Percentiles rank a stretch among this genome's conserved stretches.
These are phyloP conservation scores for Moricandia arvensis DNA, from an alignment of 345 rosid genomes.

Conservation along the genomic window DNA sequence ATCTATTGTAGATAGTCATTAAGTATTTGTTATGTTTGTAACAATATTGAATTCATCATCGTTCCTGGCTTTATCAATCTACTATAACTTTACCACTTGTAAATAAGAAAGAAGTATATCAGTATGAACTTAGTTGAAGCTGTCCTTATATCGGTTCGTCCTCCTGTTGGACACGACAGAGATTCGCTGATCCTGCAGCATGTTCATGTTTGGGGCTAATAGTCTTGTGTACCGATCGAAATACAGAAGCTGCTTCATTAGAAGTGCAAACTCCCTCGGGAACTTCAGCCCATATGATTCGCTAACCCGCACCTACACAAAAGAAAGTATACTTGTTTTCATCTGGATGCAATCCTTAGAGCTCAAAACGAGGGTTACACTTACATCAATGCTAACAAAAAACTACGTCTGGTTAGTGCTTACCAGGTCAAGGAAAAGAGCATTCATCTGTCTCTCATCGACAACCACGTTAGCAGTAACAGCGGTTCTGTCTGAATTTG, in stretches of 20 bases:
- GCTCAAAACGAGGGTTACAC: no score
- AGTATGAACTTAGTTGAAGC: conserved; percentile 42
- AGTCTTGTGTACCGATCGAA: conserved; percentile 90
- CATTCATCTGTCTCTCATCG: conserved; percentile 98
- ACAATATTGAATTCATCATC: conserved; percentile 24
- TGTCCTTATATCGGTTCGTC: conserved; percentile 44
- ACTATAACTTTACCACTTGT: conserved; percentile 14
- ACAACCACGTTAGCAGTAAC: conserved; percentile 82
- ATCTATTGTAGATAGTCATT: conserved; percentile 15
- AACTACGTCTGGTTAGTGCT: conserved; percentile 15
- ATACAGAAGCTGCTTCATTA: conserved; percentile 95
- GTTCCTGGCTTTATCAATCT: conserved; percentile 19
- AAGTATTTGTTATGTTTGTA: conserved; percentile 21
- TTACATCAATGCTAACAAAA: no score
- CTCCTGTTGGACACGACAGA: conserved; percentile 66
- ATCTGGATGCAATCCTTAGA: background rate
- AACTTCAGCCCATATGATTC: conserved; percentile 89
- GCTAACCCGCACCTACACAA: conserved; percentile 68
- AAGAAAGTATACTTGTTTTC: background rate
- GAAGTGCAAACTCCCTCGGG: conserved; percentile 94
- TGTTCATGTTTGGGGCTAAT: conserved; percentile 88
- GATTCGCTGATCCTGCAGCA: conserved; percentile 96
- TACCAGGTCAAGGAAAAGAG: conserved; percentile 94
- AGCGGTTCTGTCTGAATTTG: conserved; percentile 64
- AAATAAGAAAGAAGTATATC: background rate